Evolutionary conservation across 2,329 filamentous ascomycete genomes (phyloP).

Genomic region (Alternaria gansuensis): DNA sequence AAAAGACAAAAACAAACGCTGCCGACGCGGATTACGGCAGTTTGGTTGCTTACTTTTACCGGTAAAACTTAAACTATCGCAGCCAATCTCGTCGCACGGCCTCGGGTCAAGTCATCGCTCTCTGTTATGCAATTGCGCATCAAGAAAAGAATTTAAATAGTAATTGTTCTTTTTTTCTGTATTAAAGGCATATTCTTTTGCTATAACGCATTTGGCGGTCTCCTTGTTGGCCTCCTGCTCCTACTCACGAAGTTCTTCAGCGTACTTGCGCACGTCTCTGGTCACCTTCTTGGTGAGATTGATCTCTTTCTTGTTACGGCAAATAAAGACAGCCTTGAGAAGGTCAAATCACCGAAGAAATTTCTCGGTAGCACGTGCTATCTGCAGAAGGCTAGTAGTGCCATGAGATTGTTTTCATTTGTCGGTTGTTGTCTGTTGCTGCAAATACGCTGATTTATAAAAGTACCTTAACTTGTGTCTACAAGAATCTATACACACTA

Average conservation of each 20-base stretch:
- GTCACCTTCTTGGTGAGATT: constrained; percentile 35
- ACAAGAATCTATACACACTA: no score
- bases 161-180: no score
- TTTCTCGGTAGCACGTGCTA: background rate
- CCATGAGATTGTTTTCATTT: constrained; percentile 18
- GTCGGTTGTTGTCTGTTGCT: constrained; percentile 14
- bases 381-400: background rate
- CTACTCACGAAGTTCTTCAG: constrained; percentile 52
- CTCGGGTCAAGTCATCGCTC: no score
- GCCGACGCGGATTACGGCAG: background rate
- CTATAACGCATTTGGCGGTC: constrained; percentile 23
- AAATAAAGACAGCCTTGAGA: constrained; percentile 8
- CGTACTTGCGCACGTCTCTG: constrained; percentile 46
- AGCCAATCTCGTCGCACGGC: no score
- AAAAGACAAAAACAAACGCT: constrained; percentile 13
- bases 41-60: no score
- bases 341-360: constrained; percentile 12
- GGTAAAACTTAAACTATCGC: no score
- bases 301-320: background rate
- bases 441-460: background rate
- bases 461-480: no score
- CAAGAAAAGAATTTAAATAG: no score
- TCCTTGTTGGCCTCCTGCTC: constrained; percentile 51
- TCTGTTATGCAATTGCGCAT: no score
- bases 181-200: no score